Percentiles rank a stretch among this genome's conserved stretches.
phyloP scores from a whole-genome alignment of 495 filamentous ascomycete genomes.

The Baudoinia panamericana region DNA sequence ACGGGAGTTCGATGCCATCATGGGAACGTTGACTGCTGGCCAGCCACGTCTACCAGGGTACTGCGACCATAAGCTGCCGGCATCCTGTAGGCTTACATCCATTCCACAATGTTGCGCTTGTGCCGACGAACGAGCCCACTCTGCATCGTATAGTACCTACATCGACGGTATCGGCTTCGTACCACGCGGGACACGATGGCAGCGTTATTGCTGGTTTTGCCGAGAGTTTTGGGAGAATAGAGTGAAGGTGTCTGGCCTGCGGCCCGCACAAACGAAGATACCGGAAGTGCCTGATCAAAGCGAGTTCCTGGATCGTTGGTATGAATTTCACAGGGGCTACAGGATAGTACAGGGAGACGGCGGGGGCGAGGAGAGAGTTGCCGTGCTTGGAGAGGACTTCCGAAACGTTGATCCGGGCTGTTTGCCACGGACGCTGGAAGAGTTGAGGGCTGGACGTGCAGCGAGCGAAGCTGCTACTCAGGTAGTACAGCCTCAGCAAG shows the following conservation, averaged over 20 bases:
- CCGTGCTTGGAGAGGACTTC: slow-evolving; percentile 31
- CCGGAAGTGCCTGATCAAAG: slow-evolving; percentile 32
- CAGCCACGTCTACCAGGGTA: slow-evolving; percentile 26
- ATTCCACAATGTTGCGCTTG: slow-evolving; percentile 34
- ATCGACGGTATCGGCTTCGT: slow-evolving; percentile 36
- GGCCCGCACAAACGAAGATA: slow-evolving; percentile 26
- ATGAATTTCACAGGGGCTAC: slow-evolving; percentile 34
- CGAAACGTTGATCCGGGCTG: slow-evolving; percentile 31
- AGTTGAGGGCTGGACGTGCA: slow-evolving; percentile 22
- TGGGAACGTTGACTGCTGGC: slow-evolving; percentile 33
- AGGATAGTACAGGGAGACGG: slow-evolving; percentile 25
- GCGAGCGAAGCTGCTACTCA: slow-evolving; percentile 5
- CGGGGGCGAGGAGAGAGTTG: slow-evolving; percentile 28
- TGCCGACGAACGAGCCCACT: slow-evolving; percentile 30
- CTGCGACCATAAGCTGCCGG: slow-evolving; percentile 35
- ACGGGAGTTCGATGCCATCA: slow-evolving; percentile 15
- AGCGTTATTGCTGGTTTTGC: slow-evolving; percentile 37
- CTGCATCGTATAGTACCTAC: slow-evolving; percentile 29
- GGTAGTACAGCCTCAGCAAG: neutral
- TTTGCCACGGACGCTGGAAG: slow-evolving; percentile 29
- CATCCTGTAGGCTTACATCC: slow-evolving; percentile 33
- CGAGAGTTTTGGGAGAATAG: slow-evolving; percentile 36
- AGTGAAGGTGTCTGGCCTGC: slow-evolving; percentile 23
- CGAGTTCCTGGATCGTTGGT: slow-evolving; percentile 32
- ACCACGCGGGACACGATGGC: slow-evolving; percentile 31